Evolutionary conservation across 2,329 filamentous ascomycete genomes (phyloP), one percentile per base, ranked within the genome.

Genomic region (Hymenoscyphus fraxineus): DNA sequence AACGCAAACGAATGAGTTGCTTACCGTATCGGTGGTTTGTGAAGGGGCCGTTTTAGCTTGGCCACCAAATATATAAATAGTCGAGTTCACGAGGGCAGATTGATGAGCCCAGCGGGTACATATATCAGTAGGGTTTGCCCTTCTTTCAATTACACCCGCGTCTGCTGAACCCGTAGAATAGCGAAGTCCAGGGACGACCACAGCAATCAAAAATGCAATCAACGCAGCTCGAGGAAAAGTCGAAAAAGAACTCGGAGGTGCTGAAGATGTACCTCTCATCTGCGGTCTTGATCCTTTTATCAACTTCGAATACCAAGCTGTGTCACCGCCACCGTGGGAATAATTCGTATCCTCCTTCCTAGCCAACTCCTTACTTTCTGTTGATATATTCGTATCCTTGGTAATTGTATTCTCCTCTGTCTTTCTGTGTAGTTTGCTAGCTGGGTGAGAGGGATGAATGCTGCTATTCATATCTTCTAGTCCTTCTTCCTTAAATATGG

Each of bases 1-100:
- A 10, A n/a, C 32, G 19, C 39, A 22, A 44, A 59, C 16, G 22
- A 54, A 1, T 27, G n/a, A 72, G 83, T 71, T 80, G 89, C 87
- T 92, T 90, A 90, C 93, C 1, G 85, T 88, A 72, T 91, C 78
- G 6, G 79, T 76, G 1, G 78, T 81, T 71, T 93, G 89, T 41
- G 82, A 81, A 15, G 81, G 75, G 16, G 81, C 75, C 1, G 80
- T 83, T 59, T 82, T 89, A 15, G 85, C 83, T 69, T 89, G 83
- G 32, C 90, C 91, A 41, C 90, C 90, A 69, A 92, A 93, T 62
- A 92, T 83, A 73, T 91, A 93, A 2, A 93, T 73, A 0, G 89
- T 93, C 15, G 89, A 90, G 68, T 92, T 92, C 16, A 93, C 81
- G 41, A 90, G 74, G 3, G 90, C 86, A 66, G 6, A 19, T 76